Evolutionary conservation across 2,329 filamentous ascomycete species (phyloP), one percentile per base, ranked within the genome.

Genomic region (Aspergillus costaricaensis): DNA sequence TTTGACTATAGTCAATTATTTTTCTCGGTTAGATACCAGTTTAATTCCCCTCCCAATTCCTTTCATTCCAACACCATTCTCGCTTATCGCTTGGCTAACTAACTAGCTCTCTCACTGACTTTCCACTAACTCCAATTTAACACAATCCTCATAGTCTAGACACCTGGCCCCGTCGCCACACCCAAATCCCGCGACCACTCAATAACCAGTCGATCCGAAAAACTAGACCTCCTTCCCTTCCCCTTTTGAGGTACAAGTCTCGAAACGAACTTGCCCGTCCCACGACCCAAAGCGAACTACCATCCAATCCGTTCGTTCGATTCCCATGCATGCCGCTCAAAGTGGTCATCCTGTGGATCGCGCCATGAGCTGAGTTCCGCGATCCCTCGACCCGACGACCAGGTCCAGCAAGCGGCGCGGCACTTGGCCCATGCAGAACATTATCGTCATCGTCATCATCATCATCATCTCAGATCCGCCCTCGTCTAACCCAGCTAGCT

Each of bases 371-470:
- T 21, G 50, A 27, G 43, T 55, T 23, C 19, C 38, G 32, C 36
- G 38, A 55, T 27, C 52, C 50, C 38, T 30, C 36, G 52, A 55
- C 52, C 52, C 52, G 52, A 55, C 25, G 15, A 55, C 52, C 52
- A 43, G 52, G 52, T 27, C 52, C 25, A 53, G 32, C 50, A 21
- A 21, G 32, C 32, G 32, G 17, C 50, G 17, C 39, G 17, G 39
- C 39, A 25, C 44, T 48, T 25, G 44, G 23, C 27, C 44, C 44
- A 48, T 48, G 44, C 44, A 48, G 12, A 48, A 48, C 44, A 48
- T 43, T n/a, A 17, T 21, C 32, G 15, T 17, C 49, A 14, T 27
- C 25, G 7, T 14, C 30, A 30, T 52, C 27, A 25, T 25, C 23
- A 25, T 36, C 30, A 21, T n/a, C 30, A 52, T 55, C 52, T 55